Percentiles rank a stretch among this genome's conserved stretches.
These are phyloP conservation scores for Volvox africanus DNA, from an alignment of 139 green algal species.

Conservation along the genomic window DNA sequence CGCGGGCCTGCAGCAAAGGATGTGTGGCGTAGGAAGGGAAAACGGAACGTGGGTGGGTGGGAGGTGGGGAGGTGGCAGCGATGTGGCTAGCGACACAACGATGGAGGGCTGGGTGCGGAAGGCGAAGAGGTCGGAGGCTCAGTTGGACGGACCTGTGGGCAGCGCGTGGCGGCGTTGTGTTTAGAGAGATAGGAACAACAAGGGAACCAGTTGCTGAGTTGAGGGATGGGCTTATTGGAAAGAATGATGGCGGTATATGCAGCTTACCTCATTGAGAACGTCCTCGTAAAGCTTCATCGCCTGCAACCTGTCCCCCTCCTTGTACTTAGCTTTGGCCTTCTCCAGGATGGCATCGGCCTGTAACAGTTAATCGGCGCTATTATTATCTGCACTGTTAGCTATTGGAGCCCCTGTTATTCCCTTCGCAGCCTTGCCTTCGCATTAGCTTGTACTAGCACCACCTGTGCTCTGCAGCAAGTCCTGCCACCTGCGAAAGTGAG, in stretches of 20 bases:
- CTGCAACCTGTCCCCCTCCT: slow-evolving; percentile 71
- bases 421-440: slow-evolving; percentile 1
- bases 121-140: neutral
- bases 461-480: neutral
- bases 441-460: neutral
- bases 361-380: neutral
- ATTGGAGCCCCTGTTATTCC: neutral
- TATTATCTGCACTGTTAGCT: neutral
- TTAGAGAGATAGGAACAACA: neutral
- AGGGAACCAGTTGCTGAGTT: neutral
- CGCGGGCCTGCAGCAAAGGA: neutral
- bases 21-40: neutral
- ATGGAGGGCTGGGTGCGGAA: neutral
- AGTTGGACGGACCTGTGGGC: neutral
- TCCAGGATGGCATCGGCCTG: slow-evolving; percentile 34
- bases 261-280: slow-evolving; percentile 60
- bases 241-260: neutral
- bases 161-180: neutral
- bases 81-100: too few relatives aligned
- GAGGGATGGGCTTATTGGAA: neutral
- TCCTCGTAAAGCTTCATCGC: slow-evolving; percentile 81
- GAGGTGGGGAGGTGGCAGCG: neutral
- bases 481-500: neutral
- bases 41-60: neutral
- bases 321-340: slow-evolving; percentile 59